Evolutionary conservation across 1,284 basidiomycete species (phyloP).

Genomic region (Boletus semigastroideus): DNA sequence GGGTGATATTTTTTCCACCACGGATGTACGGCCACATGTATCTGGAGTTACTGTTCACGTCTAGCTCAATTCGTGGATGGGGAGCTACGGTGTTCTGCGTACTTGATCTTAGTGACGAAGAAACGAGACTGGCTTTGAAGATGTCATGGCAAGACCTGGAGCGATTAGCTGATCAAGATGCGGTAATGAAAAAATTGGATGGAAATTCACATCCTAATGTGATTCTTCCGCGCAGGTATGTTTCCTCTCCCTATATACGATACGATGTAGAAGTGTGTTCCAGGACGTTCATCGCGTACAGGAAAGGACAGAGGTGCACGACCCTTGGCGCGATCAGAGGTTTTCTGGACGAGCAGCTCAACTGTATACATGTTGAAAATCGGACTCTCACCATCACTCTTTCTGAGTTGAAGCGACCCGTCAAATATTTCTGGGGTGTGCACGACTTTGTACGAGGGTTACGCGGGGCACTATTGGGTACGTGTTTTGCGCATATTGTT

Average conservation of each 20-base stretch:
- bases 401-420: conserved; percentile 5
- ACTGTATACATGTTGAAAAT: not conserved
- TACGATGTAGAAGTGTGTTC: not conserved
- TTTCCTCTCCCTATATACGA: not conserved
- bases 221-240: conserved; percentile 3
- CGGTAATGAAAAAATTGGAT: not conserved
- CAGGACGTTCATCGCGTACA: not conserved
- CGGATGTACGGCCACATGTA: conserved; percentile 3
- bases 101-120: not conserved
- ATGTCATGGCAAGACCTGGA: conserved; percentile 16
- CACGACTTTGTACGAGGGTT: conserved; percentile 18
- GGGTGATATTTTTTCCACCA: not conserved
- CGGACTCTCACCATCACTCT: not conserved
- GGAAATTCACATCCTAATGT: not conserved
- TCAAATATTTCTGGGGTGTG: conserved; percentile 17
- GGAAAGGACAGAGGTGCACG: not conserved
- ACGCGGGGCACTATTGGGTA: conserved; percentile 12
- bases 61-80: conserved; percentile 14
- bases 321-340: conserved; percentile 6
- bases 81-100: conserved; percentile 12
- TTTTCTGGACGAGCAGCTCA: not conserved
- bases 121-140: conserved; percentile 2
- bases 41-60: conserved; percentile 6
- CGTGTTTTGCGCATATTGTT: not conserved
- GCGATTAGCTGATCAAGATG: not conserved